These are phyloP conservation scores for Dryas octopetala DNA, from an alignment of 306 rosid species.

Conservation along the genomic window DNA sequence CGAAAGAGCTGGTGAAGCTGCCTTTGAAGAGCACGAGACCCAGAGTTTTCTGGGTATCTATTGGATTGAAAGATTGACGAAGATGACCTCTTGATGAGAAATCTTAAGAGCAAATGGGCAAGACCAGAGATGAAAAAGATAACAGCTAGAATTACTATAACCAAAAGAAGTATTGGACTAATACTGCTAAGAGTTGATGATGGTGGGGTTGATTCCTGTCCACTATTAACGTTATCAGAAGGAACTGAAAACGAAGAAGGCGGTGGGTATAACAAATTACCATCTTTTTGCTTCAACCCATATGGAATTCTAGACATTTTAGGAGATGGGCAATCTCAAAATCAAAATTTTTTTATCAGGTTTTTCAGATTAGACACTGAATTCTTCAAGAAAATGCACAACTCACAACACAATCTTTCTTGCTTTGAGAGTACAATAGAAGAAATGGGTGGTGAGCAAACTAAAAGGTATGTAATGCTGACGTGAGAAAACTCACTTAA, in stretches of 20 bases:
- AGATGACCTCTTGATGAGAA: constrained; percentile 47
- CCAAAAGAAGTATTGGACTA: constrained; percentile 58
- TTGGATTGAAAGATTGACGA: constrained; percentile 55
- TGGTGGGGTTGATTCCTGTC: constrained; percentile 33
- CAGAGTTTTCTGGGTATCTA: constrained; percentile 45
- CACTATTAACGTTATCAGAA: no score
- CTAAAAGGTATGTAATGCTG: constrained; percentile 8
- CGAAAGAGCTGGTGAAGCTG: constrained; percentile 88
- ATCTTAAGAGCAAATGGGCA: constrained; percentile 62
- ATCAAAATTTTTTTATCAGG: background rate
- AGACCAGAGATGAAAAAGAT: constrained; percentile 68
- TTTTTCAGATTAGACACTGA: background rate
- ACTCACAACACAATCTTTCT: constrained; percentile 4
- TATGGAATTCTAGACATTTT: constrained; percentile 36
- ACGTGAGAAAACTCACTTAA: background rate
- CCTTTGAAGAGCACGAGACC: constrained; percentile 55
- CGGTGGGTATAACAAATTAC: constrained; percentile 33
- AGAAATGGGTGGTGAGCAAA: background rate
- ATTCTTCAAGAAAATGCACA: constrained; percentile 9
- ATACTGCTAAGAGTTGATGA: constrained; percentile 53
- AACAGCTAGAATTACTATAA: constrained; percentile 62
- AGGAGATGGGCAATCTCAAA: constrained; percentile 16
- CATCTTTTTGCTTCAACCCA: constrained; percentile 32
- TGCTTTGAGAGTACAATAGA: constrained; percentile 10
- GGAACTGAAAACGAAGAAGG: constrained; percentile 25